A percentile compares a stretch with the other conserved stretches of the same genome.
Evolutionary conservation across 352 stramenopile species (phyloP).

Genomic region (Blastocystis sp.): DNA sequence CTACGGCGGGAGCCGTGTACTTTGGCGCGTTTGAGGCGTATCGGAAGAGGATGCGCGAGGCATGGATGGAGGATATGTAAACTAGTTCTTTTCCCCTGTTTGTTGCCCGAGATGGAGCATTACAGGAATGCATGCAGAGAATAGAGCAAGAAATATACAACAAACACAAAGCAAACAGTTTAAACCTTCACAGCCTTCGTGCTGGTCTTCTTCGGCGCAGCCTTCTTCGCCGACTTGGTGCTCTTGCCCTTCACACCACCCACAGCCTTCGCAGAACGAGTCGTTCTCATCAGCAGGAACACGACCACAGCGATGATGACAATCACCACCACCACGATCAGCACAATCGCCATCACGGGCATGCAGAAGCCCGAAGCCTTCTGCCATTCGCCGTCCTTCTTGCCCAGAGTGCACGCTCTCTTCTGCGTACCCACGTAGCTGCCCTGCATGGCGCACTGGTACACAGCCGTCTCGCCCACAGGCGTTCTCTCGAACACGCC

Average conservation of each 20-base stretch:
- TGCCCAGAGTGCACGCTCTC: constrained; percentile 11
- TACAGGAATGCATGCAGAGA: too few relatives aligned
- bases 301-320: constrained; percentile 7
- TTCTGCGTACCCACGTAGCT: neutral
- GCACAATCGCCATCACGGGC: neutral
- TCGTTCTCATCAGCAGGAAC: neutral
- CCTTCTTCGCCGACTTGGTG: neutral
- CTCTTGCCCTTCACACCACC: neutral
- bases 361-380: constrained; percentile 12
- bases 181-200: neutral
- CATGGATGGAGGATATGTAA: neutral
- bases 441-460: constrained; percentile 14
- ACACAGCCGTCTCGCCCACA: too few relatives aligned
- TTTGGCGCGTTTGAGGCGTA: constrained; percentile 67
- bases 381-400: constrained; percentile 28
- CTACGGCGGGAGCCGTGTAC: constrained; percentile 49
- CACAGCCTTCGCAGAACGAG: neutral
- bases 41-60: constrained; percentile 37
- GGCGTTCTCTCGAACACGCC: neutral
- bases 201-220: neutral
- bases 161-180: neutral
- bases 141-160: too few relatives aligned
- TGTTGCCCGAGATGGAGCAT: too few relatives aligned
- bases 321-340: constrained; percentile 18
- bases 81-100: too few relatives aligned